Evolutionary conservation across 768 basidiomycete genomes (phyloP).

Genomic region (Termitomyces sp.): DNA sequence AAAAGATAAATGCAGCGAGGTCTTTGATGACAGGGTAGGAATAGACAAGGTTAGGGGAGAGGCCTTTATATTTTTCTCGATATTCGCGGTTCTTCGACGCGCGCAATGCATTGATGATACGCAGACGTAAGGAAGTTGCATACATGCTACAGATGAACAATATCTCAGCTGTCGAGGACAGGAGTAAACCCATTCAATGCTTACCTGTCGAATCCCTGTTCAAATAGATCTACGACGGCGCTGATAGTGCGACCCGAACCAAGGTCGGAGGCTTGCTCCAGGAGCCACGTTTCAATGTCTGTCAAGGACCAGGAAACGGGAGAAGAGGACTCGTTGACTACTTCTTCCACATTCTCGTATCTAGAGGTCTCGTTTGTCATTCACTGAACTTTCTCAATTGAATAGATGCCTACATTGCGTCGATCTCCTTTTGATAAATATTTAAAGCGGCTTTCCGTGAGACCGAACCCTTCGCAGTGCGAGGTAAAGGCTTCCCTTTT

Average conservation of each 20-base stretch:
- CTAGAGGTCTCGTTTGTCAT: not conserved
- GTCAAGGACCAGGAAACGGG: not conserved
- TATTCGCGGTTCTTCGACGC: not conserved
- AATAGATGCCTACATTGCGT: not conserved
- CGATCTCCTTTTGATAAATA: not conserved
- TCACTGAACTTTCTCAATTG: too few relatives aligned
- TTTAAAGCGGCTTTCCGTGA: not conserved
- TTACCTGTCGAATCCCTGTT: constrained; percentile 8
- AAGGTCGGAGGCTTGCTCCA: not conserved
- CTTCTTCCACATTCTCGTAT: not conserved
- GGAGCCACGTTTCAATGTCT: not conserved
- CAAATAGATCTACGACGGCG: not conserved
- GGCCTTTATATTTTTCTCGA: constrained; percentile 8
- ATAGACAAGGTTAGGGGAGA: constrained; percentile 38
- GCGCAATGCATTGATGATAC: not conserved
- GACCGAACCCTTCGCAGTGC: constrained; percentile 1
- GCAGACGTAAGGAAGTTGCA: constrained; percentile 1
- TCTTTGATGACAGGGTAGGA: constrained; percentile 29
- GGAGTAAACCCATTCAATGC: too few relatives aligned
- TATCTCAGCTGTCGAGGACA: not conserved
- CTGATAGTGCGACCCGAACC: not conserved
- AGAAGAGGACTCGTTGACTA: not conserved
- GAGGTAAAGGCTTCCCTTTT: constrained; percentile 4
- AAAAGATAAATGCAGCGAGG: not conserved
- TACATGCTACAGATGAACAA: not conserved